Base-by-base conservation (phyloP, 176 grass and related monocot species). In the Themeda triandra region DNA sequence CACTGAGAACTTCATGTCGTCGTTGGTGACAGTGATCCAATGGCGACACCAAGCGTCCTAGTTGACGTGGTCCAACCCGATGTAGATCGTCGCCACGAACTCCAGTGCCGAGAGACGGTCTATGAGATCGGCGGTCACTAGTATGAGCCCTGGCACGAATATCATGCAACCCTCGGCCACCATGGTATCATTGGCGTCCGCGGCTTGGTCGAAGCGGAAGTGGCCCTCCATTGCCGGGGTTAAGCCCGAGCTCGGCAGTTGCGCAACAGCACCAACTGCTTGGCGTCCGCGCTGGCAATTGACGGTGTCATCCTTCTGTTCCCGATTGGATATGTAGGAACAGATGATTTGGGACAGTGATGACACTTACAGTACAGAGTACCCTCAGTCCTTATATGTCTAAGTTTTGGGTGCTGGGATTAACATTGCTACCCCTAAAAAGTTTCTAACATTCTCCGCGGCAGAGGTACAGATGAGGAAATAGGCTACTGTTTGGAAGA, bases 1-100 rank as follows among this genome's bases (percentile, higher is more conserved):
- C 2, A 51, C 73, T 0, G 94, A 58, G 66, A 86, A 89, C 0
- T 78, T 44, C 41, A 2, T 63, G 18, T 70, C 85, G 23, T 89
- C 86, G 83, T 96, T 89, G 10, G 91, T 89, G 14, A 93, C 87
- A 4, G 17, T 13, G 54, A 93, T 6, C 56, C 89, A 78, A 35
- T 82, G 78, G 73, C 83, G 48, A 2, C 84, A 69, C 85, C 94
- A 93, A 2, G 51, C 76, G 9, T 25, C 51, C n/a, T 89, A 67
- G 64, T 93, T 87, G 0, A 96, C 39, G 74, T 96, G 90, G 56
- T 96, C 89, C 33, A 96, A 11, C 10, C 94, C 94, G 13, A 71
- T 79, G 25, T 85, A 83, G 5, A 29, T 75, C 37, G 73, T 39
- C 2, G 45, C 14, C 13, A 96, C 82, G 53, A 93, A 71, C 63